These are phyloP conservation scores for Oryza officinalis DNA, from an alignment of 176 grass and related monocot genomes.

Conservation along the genomic window DNA sequence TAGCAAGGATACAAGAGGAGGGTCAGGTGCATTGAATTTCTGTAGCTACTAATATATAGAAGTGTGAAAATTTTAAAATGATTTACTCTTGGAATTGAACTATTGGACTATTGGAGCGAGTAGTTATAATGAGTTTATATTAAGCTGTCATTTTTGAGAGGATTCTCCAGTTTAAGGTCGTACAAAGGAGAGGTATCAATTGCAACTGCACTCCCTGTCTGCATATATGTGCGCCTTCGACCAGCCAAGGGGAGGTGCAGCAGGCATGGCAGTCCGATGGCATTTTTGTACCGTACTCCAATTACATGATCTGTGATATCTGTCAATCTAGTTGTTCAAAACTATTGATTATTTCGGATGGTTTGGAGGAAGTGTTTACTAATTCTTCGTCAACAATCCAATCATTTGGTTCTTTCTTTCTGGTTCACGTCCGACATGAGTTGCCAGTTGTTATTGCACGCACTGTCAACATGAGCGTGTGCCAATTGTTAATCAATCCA, in stretches of 20 bases:
- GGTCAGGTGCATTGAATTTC: background rate
- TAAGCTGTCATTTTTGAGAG: background rate
- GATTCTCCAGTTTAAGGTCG: background rate
- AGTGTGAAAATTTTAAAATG: background rate
- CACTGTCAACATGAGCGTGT: conserved; percentile 4
- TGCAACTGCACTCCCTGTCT: no score
- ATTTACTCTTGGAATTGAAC: background rate
- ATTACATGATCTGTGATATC: background rate
- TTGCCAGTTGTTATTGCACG: background rate
- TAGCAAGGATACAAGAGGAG: background rate
- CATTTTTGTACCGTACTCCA: background rate
- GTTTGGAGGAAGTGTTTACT: background rate
- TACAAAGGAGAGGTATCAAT: background rate
- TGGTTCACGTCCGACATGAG: background rate
- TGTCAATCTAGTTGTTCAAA: background rate
- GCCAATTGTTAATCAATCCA: background rate
- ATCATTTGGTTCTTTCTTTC: background rate
- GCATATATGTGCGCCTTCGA: no score
- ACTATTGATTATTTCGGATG: background rate
- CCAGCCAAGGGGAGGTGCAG: background rate
- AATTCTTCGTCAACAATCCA: background rate
- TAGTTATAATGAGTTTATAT: background rate
- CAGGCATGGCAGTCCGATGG: background rate
- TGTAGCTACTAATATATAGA: background rate
- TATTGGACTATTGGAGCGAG: background rate